phyloP scores from a whole-genome alignment of 1,284 basidiomycete genomes.

The Cutaneotrichosporon sp. region DNA sequence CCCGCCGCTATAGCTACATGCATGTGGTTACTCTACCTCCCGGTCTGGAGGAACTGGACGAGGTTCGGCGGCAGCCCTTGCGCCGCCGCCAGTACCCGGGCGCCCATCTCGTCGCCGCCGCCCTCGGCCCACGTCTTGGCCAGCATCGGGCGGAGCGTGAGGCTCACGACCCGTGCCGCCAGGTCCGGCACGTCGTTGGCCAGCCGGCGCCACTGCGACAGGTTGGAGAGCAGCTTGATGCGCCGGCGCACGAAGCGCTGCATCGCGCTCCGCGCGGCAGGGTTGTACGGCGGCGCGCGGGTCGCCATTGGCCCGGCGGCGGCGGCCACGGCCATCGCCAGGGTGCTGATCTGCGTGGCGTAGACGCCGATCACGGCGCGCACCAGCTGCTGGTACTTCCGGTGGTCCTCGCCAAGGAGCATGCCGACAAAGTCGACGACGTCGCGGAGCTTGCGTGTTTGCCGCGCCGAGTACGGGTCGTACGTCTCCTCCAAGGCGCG shows the following conservation, averaged over 20 bases:
- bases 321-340: slow-evolving; percentile 56
- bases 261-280: slow-evolving; percentile 71
- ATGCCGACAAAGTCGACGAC: slow-evolving; percentile 78
- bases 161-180: slow-evolving; percentile 62
- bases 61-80: slow-evolving; percentile 34
- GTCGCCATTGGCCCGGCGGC: slow-evolving; percentile 41
- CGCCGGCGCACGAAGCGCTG: slow-evolving; percentile 68
- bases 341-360: slow-evolving; percentile 59
- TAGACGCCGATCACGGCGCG: slow-evolving; percentile 67
- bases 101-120: slow-evolving; percentile 65
- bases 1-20: slow-evolving; percentile 10
- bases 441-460: slow-evolving; percentile 68
- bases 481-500: slow-evolving; percentile 70
- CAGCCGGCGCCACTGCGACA: slow-evolving; percentile 74
- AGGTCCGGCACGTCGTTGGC: slow-evolving; percentile 63
- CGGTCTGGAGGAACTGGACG: slow-evolving; percentile 32
- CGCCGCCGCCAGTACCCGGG: slow-evolving; percentile 52
- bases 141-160: slow-evolving; percentile 67
- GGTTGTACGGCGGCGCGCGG: slow-evolving; percentile 66
- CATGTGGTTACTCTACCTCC: slow-evolving; percentile 22
- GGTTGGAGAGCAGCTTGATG: slow-evolving; percentile 71
- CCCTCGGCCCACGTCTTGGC: slow-evolving; percentile 85
- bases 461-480: slow-evolving; percentile 74
- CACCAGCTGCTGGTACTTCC: slow-evolving; percentile 68
- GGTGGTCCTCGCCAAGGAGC: slow-evolving; percentile 66